Conservation (phyloP, 2,329 filamentous ascomycete species). For the Monilinia aucupariae region DNA sequence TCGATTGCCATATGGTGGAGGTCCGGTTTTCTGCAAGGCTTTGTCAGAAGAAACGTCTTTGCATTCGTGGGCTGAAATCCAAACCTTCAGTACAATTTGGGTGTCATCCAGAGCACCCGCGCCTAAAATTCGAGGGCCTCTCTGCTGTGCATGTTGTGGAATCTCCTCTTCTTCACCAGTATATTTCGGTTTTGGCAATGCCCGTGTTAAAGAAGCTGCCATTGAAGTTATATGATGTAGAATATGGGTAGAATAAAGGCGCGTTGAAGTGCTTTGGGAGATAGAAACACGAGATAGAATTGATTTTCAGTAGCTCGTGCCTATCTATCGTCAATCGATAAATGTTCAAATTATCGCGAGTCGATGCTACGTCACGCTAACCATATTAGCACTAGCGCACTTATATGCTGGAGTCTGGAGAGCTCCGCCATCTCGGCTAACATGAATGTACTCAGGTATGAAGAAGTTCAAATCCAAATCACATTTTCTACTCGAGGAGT, state of each 20-base stretch:
- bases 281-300: conserved; percentile 8
- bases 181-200: conserved; percentile 85
- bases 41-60: conserved; percentile 21
- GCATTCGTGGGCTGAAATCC: conserved; percentile 22
- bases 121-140: conserved; percentile 76
- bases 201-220: conserved; percentile 66
- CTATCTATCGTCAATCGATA: conserved; percentile 11
- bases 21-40: conserved; percentile 60
- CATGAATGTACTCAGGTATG: too few species aligned
- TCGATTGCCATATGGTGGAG: conserved; percentile 82
- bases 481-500: too few species aligned
- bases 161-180: conserved; percentile 83
- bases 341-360: conserved; percentile 19
- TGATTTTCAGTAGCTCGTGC: neutral
- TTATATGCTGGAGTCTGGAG: neutral
- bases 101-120: conserved; percentile 75
- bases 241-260: neutral
- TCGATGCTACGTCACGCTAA: conserved; percentile 15
- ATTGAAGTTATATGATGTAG: conserved; percentile 55
- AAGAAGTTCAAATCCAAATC: too few species aligned
- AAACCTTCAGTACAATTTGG: conserved; percentile 73
- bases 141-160: conserved; percentile 63
- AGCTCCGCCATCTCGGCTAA: neutral
- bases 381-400: conserved; percentile 17
- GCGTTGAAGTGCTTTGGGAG: neutral